These are phyloP conservation scores for Quercus berberidifolia DNA, from an alignment of 306 rosid genomes.

Conservation along the genomic window DNA sequence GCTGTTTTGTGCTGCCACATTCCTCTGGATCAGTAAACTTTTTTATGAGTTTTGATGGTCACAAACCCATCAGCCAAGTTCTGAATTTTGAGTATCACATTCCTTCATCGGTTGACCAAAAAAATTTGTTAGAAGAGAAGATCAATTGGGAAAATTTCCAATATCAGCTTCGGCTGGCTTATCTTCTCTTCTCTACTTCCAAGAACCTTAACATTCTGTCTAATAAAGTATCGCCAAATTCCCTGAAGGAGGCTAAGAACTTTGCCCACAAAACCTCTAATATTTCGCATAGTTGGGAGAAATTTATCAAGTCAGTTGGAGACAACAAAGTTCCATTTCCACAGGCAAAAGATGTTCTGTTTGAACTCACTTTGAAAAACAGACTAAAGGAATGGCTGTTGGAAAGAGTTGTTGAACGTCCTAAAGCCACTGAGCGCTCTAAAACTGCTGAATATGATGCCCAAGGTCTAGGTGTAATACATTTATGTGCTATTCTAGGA, in stretches of 20 bases:
- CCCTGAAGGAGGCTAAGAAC: conserved; percentile 64
- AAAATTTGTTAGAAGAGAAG: conserved; percentile 41
- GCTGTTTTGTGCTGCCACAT: conserved; percentile 67
- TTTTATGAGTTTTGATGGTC: conserved; percentile 74
- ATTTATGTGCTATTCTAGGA: conserved; percentile 81
- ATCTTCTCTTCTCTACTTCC: conserved; percentile 63
- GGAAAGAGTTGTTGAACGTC: conserved; percentile 66
- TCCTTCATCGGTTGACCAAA: conserved; percentile 41
- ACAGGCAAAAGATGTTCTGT: conserved; percentile 61
- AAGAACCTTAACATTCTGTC: conserved; percentile 56
- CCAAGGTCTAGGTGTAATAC: conserved; percentile 89
- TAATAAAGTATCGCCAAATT: conserved; percentile 39
- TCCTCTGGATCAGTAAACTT: conserved; percentile 58
- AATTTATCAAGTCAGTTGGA: conserved; percentile 48
- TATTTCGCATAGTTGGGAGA: conserved; percentile 59
- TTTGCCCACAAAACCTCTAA: conserved; percentile 50
- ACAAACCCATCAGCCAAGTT: conserved; percentile 82
- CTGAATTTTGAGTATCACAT: conserved; percentile 75
- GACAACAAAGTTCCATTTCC: conserved; percentile 46
- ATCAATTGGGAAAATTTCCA: conserved; percentile 56
- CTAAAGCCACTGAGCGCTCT: conserved; percentile 57
- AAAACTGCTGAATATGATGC: conserved; percentile 63
- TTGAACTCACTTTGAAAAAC: conserved; percentile 59
- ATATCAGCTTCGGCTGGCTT: conserved; percentile 68
- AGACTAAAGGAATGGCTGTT: conserved; percentile 79